A percentile compares a stretch with the other conserved stretches of the same genome.
phyloP scores from a whole-genome alignment of 1,284 basidiomycete species.

The Vanrija humicola region DNA sequence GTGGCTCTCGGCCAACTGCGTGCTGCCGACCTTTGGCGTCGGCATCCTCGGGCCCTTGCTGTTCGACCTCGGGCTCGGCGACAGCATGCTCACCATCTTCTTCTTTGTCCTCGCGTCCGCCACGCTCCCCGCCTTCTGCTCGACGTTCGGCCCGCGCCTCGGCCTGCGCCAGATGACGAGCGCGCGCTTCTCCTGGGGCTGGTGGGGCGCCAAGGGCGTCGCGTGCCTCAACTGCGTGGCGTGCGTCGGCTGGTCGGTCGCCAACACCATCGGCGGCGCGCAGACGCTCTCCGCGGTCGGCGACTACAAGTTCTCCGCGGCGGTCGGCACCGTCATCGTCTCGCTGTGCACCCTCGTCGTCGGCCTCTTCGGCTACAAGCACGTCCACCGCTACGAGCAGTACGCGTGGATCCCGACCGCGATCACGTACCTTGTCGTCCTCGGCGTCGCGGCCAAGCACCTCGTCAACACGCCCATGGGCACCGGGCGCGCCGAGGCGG shows the following conservation, averaged over 20 bases:
- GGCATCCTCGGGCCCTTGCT: slow-evolving; percentile 32
- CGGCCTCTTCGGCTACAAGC: slow-evolving; percentile 51
- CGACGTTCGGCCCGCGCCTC: slow-evolving; percentile 39
- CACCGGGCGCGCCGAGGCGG: slow-evolving; percentile 35
- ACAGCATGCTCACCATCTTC: slow-evolving; percentile 35
- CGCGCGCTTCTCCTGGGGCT: slow-evolving; percentile 49
- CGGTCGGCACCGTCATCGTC: slow-evolving; percentile 43
- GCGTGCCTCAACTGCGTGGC: slow-evolving; percentile 40
- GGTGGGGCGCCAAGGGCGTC: slow-evolving; percentile 37
- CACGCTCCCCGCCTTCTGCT: slow-evolving; percentile 30
- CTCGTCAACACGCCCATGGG: slow-evolving; percentile 33
- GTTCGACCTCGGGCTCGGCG: slow-evolving; percentile 34
- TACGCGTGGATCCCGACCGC: slow-evolving; percentile 51
- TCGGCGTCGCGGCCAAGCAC: slow-evolving; percentile 35
- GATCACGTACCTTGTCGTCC: slow-evolving; percentile 45
- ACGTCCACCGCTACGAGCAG: slow-evolving; percentile 49
- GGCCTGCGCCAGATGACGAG: slow-evolving; percentile 49
- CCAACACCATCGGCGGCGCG: slow-evolving; percentile 49
- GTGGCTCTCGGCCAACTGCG: slow-evolving; percentile 35
- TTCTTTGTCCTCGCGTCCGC: slow-evolving; percentile 30
- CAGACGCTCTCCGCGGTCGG: slow-evolving; percentile 37
- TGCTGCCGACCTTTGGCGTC: slow-evolving; percentile 37
- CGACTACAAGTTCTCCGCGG: slow-evolving; percentile 37
- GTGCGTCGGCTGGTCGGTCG: slow-evolving; percentile 41
- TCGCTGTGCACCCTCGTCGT: slow-evolving; percentile 47